Evolutionary conservation across 2,329 filamentous ascomycete genomes (phyloP), one percentile per base, ranked within the genome.

Genomic region (Escovopsis weberi): DNA sequence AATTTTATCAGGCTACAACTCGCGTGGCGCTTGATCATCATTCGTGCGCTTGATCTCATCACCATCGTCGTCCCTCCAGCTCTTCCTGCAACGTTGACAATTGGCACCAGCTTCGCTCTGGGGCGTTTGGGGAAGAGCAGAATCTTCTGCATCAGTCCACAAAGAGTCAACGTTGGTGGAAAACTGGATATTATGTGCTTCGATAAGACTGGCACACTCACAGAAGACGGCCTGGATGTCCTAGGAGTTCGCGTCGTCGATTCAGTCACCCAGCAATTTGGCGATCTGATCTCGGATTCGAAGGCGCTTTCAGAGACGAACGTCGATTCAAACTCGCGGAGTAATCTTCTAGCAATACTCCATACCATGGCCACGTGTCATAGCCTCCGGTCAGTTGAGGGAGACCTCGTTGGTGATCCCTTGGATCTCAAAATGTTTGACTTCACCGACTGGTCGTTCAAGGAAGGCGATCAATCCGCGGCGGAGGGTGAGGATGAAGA

Each of bases 351-450:
- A 26, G 83, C 83, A 6, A 83, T 84, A 11, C 67, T 96, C 3
- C 88, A 91, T 56, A 88, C 87, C 0, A 98, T 98, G 91, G 87
- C 91, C 8, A 98, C 91, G 1, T 98, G 91, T 45, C 91, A 98
- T 59, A 94, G 89, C 0, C 69, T 98, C 8, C 78, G 88, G 38
- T 75, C 82, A 10, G 81, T 98, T 12, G 88, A 96, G 47, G 82
- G 77, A 39, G 87, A 95, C 56, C 74, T 96, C 35, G 73, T 98
- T 32, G 91, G 91, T 1, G 91, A 98, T 55, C 91, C 93, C 4
- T 69, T 98, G 2, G 91, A 98, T 59, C 70, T 95, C 44, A 96
- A 96, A 59, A 98, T 98, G 91, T 98, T 98, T 57, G 82, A 94
- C 50, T 98, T 94, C 52, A 96, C 91, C 0, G 74, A 75, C 6